Conservation (phyloP, 1,284 basidiomycete genomes). For the Takashimella tepidaria region DNA sequence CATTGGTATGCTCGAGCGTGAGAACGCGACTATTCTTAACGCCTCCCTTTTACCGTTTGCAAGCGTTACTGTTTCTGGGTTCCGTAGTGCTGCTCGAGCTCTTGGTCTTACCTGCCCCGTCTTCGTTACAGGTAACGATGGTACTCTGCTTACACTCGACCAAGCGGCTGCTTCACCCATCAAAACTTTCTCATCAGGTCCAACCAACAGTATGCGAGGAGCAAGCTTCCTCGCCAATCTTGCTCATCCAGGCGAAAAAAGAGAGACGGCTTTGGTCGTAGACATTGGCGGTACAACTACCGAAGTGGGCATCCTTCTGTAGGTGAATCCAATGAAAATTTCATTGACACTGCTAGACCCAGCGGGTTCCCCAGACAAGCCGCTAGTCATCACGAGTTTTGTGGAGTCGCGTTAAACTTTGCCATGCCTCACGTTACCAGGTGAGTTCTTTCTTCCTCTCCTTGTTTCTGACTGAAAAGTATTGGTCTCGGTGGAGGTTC, state of each 20-base stretch:
- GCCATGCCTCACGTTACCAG: slow-evolving; percentile 32
- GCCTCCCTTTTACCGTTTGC: slow-evolving; percentile 57
- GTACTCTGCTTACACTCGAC: slow-evolving; percentile 54
- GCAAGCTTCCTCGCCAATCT: slow-evolving; percentile 55
- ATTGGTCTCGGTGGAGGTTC: slow-evolving; percentile 41
- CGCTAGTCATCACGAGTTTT: slow-evolving; percentile 24
- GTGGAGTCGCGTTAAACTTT: slow-evolving; percentile 35
- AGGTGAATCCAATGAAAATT: slow-evolving; percentile 8
- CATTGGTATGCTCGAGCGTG: slow-evolving; percentile 53
- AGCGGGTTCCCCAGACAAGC: slow-evolving; percentile 40
- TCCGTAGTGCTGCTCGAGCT: slow-evolving; percentile 52
- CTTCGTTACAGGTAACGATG: slow-evolving; percentile 58
- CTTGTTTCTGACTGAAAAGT: slow-evolving; percentile 4
- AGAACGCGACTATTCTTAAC: slow-evolving; percentile 60
- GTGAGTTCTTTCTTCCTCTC: not conserved
- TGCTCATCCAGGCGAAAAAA: slow-evolving; percentile 29
- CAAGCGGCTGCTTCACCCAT: slow-evolving; percentile 58
- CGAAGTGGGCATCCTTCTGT: not conserved
- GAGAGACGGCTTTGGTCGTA: slow-evolving; percentile 54
- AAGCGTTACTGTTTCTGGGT: slow-evolving; percentile 53
- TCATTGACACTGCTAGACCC: slow-evolving; percentile 4
- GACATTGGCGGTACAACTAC: slow-evolving; percentile 59
- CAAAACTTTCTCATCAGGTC: slow-evolving; percentile 58
- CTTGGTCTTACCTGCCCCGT: slow-evolving; percentile 54
- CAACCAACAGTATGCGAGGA: slow-evolving; percentile 61